Conservation (phyloP, 2,329 filamentous ascomycete species). For the Hirsutella rhossiliensis region DNA sequence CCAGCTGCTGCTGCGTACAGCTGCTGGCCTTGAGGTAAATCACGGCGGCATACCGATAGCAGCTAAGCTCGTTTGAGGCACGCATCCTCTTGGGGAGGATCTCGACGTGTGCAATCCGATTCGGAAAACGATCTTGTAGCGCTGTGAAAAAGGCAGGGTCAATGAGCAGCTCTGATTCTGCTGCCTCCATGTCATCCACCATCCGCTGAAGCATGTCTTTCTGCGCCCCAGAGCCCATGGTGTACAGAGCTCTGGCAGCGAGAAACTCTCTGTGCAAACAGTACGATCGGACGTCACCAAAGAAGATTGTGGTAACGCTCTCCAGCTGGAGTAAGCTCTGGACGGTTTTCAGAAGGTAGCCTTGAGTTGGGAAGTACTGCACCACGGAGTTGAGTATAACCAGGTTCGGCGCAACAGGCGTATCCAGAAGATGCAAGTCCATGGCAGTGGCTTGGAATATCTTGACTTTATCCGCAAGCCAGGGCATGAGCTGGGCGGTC, state of each 20-base stretch:
- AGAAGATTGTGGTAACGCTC: conserved; percentile 4
- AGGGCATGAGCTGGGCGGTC: too few species aligned
- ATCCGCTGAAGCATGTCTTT: not conserved
- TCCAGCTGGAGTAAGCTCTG: not conserved
- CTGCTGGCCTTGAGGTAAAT: conserved; percentile 2
- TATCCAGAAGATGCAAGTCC: too few species aligned
- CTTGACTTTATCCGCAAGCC: too few species aligned
- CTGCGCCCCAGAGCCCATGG: too few species aligned
- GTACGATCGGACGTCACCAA: conserved; percentile 11
- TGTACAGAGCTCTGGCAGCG: conserved; percentile 1
- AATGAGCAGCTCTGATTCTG: conserved; percentile 9
- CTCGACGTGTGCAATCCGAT: conserved; percentile 13
- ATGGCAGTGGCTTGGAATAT: too few species aligned
- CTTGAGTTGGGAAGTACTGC: conserved; percentile 2
- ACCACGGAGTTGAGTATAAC: conserved; percentile 7
- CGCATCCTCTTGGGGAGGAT: conserved; percentile 16
- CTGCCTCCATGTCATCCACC: conserved; percentile 6
- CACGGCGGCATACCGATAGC: conserved; percentile 15
- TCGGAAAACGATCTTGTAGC: conserved; percentile 2
- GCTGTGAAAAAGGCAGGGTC: conserved; percentile 12
- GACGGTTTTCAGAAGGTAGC: not conserved
- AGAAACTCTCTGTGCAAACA: conserved; percentile 6
- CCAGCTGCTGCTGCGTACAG: too few species aligned
- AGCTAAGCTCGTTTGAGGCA: conserved; percentile 16
- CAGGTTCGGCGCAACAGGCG: too few species aligned